phyloP scores from a whole-genome alignment of 805 yeast species.

The Suhomyces sp. region DNA sequence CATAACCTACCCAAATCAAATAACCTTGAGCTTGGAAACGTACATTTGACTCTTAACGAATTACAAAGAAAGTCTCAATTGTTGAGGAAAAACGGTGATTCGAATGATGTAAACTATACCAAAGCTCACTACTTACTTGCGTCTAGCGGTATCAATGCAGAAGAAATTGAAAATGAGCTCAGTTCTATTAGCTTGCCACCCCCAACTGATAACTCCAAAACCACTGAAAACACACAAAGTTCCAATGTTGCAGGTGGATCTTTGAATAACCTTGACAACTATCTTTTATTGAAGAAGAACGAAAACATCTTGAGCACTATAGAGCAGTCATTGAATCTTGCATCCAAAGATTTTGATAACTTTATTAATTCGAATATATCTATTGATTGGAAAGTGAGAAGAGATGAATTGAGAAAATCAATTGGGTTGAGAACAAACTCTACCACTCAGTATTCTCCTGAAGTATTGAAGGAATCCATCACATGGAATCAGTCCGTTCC shows the following conservation, averaged over 20 bases:
- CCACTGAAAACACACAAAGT: background rate
- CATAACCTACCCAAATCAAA: conserved; percentile 62
- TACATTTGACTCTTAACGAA: conserved; percentile 78
- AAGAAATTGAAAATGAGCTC: conserved; percentile 15
- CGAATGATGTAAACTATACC: conserved; percentile 46
- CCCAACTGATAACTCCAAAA: conserved; percentile 8
- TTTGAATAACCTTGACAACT: conserved; percentile 50
- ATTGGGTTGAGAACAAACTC: conserved; percentile 44
- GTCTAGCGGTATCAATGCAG: conserved; percentile 67
- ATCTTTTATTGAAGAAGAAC: conserved; percentile 67
- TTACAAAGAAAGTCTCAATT: conserved; percentile 64
- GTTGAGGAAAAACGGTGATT: conserved; percentile 42
- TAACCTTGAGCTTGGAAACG: conserved; percentile 68
- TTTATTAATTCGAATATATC: conserved; percentile 70
- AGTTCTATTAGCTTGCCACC: conserved; percentile 15
- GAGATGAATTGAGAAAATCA: conserved; percentile 68
- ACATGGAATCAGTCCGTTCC: conserved; percentile 36
- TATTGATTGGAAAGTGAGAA: conserved; percentile 80
- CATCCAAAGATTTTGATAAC: conserved; percentile 79
- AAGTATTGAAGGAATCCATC: conserved; percentile 22
- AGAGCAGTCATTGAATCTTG: conserved; percentile 69
- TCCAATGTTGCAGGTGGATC: conserved; percentile 1
- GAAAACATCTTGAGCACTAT: conserved; percentile 80
- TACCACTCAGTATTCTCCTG: conserved; percentile 3
- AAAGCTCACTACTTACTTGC: conserved; percentile 88